phyloP scores from a whole-genome alignment of 2,329 filamentous ascomycete genomes.

The Venturia carpophila region DNA sequence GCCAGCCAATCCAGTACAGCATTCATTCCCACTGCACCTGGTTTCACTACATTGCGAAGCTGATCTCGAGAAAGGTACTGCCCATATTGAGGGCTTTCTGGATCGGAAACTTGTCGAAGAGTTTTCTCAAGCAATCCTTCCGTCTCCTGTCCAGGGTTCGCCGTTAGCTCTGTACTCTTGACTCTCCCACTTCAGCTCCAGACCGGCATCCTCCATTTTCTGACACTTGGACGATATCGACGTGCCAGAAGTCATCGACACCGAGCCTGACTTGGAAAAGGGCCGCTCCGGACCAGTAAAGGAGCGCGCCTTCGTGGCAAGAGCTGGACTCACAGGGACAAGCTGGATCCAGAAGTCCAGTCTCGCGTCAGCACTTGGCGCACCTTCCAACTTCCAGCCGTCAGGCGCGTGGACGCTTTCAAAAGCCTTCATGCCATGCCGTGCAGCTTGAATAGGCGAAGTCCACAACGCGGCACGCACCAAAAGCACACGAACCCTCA shows the following conservation, averaged over 20 bases:
- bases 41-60: conserved; percentile 47
- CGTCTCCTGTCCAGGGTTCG: conserved; percentile 35
- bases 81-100: conserved; percentile 51
- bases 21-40: conserved; percentile 40
- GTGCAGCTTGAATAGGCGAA: background rate
- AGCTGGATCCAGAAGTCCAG: conserved; percentile 18
- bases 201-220: too few species aligned
- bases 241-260: too few species aligned
- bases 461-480: background rate
- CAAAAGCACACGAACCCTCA: background rate
- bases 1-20: conserved; percentile 52
- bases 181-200: too few species aligned
- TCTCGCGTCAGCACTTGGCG: background rate
- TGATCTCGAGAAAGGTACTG: conserved; percentile 53
- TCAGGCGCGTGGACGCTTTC: conserved; percentile 9
- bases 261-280: too few species aligned
- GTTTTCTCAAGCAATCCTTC: conserved; percentile 48
- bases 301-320: background rate
- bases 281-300: too few species aligned
- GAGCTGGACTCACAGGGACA: conserved; percentile 11
- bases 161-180: background rate
- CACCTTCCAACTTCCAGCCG: conserved; percentile 6
- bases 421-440: conserved; percentile 9
- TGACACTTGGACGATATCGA: too few species aligned
- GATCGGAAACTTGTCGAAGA: conserved; percentile 55